Conservation (phyloP, 805 yeast genomes). For the Schizosaccharomyces octosporus region DNA sequence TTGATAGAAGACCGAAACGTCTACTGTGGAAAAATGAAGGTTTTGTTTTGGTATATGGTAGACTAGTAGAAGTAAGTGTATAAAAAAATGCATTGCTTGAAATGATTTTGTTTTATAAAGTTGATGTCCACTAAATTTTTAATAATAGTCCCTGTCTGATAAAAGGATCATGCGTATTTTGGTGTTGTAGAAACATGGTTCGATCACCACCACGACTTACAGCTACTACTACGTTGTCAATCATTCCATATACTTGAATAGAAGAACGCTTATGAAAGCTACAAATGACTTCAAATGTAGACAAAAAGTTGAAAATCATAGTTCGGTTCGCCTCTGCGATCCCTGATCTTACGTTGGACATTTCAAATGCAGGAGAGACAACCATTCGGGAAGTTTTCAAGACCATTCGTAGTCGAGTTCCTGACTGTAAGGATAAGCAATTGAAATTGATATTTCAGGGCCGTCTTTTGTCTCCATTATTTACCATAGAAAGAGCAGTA, state of each 20-base stretch:
- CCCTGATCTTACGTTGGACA: neutral
- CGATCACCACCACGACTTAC: too few species aligned
- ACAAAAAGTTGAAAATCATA: neutral
- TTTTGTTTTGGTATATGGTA: too few species aligned
- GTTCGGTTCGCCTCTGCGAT: neutral
- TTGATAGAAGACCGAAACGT: too few species aligned
- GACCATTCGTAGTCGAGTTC: neutral
- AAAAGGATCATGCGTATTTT: too few species aligned
- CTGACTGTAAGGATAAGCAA: neutral
- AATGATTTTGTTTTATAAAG: too few species aligned
- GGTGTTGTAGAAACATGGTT: too few species aligned
- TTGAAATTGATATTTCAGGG: neutral
- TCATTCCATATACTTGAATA: neutral
- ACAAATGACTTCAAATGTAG: neutral
- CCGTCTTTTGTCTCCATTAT: neutral
- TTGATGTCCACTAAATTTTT: too few species aligned
- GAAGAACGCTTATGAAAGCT: neutral
- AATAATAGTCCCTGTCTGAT: too few species aligned
- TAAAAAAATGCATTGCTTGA: too few species aligned
- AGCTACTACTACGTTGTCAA: neutral
- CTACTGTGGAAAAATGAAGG: too few species aligned
- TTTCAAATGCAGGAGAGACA: neutral
- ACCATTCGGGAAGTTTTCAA: neutral
- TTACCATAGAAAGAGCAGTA: neutral
- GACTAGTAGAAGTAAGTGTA: too few species aligned